phyloP scores from a whole-genome alignment of 148 eudicot species.

The Linanthus parryae region DNA sequence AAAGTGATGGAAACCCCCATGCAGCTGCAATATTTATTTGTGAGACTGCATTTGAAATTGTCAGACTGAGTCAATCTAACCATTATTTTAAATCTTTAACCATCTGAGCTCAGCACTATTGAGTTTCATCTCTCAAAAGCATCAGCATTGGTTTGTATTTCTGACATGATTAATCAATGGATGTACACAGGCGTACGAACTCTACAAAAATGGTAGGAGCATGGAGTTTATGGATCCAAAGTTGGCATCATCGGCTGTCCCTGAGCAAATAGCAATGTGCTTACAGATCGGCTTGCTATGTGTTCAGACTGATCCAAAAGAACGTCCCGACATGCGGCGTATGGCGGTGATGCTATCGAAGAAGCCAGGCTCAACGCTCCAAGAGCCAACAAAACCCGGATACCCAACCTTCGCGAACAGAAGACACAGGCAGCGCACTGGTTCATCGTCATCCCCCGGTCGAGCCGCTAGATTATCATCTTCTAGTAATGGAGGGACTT shows the following conservation, averaged over 20 bases:
- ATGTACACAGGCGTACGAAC: slow-evolving; percentile 72
- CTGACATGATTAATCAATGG: too few species aligned
- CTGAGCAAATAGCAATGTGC: slow-evolving; percentile 53
- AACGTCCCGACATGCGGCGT: slow-evolving; percentile 67
- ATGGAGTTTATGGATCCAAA: slow-evolving; percentile 58
- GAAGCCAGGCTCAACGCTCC: slow-evolving; percentile 45
- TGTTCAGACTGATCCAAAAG: slow-evolving; percentile 59
- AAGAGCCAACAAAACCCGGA: slow-evolving; percentile 76
- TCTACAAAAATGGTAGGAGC: slow-evolving; percentile 47
- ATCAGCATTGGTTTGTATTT: too few species aligned
- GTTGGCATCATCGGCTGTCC: slow-evolving; percentile 46
- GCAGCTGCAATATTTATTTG: too few species aligned
- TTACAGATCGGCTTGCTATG: slow-evolving; percentile 69
- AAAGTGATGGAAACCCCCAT: too few species aligned
- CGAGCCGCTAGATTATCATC: too few species aligned
- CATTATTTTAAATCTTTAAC: too few species aligned
- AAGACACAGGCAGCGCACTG: slow-evolving; percentile 23
- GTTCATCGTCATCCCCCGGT: slow-evolving; percentile 36
- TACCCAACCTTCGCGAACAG: slow-evolving; percentile 49
- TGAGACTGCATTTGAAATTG: too few species aligned
- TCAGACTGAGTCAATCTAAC: too few species aligned
- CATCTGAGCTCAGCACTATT: too few species aligned
- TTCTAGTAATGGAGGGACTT: slow-evolving; percentile 18
- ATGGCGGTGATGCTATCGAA: slow-evolving; percentile 57
- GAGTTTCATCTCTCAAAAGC: too few species aligned